A percentile compares a stretch with the other conserved stretches of the same genome.
These are phyloP conservation scores for Groenewaldozyma tartarivorans DNA, from an alignment of 805 yeast genomes.

Conservation along the genomic window DNA sequence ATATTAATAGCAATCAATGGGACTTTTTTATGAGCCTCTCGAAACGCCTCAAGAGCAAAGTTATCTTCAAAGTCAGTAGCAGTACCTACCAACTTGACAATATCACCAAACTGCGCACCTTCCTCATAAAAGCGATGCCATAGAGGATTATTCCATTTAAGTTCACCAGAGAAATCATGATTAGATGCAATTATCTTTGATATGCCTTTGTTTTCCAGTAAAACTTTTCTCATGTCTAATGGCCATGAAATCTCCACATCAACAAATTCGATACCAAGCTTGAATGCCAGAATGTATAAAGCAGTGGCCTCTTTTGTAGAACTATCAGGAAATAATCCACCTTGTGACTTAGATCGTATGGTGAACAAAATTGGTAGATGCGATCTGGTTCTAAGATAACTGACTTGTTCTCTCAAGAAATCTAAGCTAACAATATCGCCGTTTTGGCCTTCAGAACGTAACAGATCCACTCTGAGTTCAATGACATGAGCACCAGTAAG, in stretches of 20 bases:
- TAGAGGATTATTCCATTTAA: constrained; percentile 57
- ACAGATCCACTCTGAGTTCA: constrained; percentile 71
- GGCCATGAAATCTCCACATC: constrained; percentile 74
- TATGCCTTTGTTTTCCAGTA: constrained; percentile 44
- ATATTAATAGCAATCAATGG: constrained; percentile 82
- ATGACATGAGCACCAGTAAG: constrained; percentile 70
- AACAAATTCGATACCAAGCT: constrained; percentile 69
- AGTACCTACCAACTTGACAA: constrained; percentile 74
- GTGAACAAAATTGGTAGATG: constrained; percentile 74
- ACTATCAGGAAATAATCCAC: constrained; percentile 68
- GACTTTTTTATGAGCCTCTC: constrained; percentile 38
- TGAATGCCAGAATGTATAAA: constrained; percentile 54
- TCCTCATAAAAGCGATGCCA: constrained; percentile 68
- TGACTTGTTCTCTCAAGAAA: constrained; percentile 67
- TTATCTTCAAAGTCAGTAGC: constrained; percentile 63
- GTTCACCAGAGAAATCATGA: constrained; percentile 58
- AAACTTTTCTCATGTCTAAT: constrained; percentile 39
- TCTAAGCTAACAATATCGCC: constrained; percentile 23
- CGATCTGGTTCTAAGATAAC: constrained; percentile 53
- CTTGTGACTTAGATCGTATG: constrained; percentile 67
- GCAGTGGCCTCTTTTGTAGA: constrained; percentile 38
- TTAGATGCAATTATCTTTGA: constrained; percentile 76
- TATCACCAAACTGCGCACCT: constrained; percentile 57
- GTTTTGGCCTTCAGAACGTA: constrained; percentile 34
- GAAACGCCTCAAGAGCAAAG: constrained; percentile 59